These are phyloP conservation scores for Ophiostoma himal-ulmi DNA, from an alignment of 2,329 filamentous ascomycete species.

Conservation along the genomic window DNA sequence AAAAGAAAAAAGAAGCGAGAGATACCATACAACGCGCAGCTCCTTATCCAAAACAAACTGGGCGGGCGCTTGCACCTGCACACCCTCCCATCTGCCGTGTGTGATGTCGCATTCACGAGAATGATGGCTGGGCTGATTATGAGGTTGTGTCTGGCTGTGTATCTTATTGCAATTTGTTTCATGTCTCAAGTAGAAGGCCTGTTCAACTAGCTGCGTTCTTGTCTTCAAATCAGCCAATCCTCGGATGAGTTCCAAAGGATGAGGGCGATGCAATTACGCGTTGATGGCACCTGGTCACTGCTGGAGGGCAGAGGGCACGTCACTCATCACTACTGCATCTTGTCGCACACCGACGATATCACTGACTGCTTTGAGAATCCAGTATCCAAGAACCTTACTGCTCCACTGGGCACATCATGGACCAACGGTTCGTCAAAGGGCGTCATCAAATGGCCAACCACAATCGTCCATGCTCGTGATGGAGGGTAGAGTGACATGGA, in stretches of 20 bases:
- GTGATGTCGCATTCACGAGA: slow-evolving; percentile 1
- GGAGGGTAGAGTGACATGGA: slow-evolving; percentile 6
- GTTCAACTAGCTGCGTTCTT: not conserved
- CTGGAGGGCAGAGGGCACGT: not conserved
- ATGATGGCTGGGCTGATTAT: not conserved
- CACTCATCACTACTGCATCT: not conserved
- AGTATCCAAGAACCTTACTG: not conserved
- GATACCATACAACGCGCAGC: not conserved
- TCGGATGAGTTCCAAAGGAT: not conserved
- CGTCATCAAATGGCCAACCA: not conserved
- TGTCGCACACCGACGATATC: not conserved
- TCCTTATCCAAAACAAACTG: not conserved
- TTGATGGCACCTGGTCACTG: not conserved
- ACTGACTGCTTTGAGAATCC: not conserved
- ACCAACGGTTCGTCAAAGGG: slow-evolving; percentile 1
- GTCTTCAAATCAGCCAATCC: not conserved
- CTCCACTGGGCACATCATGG: not conserved
- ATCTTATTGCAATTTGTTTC: not conserved
- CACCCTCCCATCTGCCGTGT: slow-evolving; percentile 5
- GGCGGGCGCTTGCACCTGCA: not conserved
- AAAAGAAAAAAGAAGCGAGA: not conserved
- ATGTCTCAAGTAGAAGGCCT: too few relatives aligned
- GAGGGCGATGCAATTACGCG: not conserved
- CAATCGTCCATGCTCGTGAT: not conserved
- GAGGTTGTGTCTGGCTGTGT: not conserved